Evolutionary conservation across 2,329 filamentous ascomycete genomes (phyloP).

Genomic region (Coniochaeta prunicola): DNA sequence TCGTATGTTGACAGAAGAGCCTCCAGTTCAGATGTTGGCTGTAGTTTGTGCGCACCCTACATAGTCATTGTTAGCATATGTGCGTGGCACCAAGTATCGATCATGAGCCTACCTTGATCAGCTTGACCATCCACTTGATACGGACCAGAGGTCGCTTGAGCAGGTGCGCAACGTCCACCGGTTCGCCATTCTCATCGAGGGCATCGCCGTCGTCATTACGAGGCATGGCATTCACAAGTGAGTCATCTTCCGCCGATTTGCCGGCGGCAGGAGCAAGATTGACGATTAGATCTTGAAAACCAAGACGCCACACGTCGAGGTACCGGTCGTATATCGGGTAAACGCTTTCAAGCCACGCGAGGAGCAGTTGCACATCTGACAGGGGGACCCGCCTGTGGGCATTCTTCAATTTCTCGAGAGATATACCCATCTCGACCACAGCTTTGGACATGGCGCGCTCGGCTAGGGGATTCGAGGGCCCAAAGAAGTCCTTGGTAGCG

Average conservation of each 20-base stretch:
- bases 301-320: slow-evolving; percentile 79
- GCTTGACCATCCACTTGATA: slow-evolving; percentile 79
- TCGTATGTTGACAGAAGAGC: slow-evolving; percentile 59
- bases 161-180: slow-evolving; percentile 89
- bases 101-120: slow-evolving; percentile 56
- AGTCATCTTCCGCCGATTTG: slow-evolving; percentile 49
- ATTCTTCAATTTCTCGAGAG: slow-evolving; percentile 74
- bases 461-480: neutral
- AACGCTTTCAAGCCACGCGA: slow-evolving; percentile 75
- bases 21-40: slow-evolving; percentile 46
- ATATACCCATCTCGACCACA: slow-evolving; percentile 89
- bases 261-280: slow-evolving; percentile 69
- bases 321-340: slow-evolving; percentile 79
- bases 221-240: slow-evolving; percentile 50
- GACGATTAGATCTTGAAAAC: slow-evolving; percentile 90
- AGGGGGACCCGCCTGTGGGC: slow-evolving; percentile 76
- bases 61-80: slow-evolving; percentile 22
- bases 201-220: slow-evolving; percentile 60
- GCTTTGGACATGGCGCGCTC: slow-evolving; percentile 60
- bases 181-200: slow-evolving; percentile 69
- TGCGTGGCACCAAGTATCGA: neutral
- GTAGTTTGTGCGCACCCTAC: slow-evolving; percentile 49
- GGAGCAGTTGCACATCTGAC: slow-evolving; percentile 61
- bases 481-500: slow-evolving; percentile 21
- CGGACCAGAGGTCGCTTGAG: slow-evolving; percentile 83